A percentile compares a stretch with the other conserved stretches of the same genome.
These are phyloP conservation scores for Oldenlandia corymbosa DNA, from an alignment of 257 asterid genomes.

Conservation along the genomic window DNA sequence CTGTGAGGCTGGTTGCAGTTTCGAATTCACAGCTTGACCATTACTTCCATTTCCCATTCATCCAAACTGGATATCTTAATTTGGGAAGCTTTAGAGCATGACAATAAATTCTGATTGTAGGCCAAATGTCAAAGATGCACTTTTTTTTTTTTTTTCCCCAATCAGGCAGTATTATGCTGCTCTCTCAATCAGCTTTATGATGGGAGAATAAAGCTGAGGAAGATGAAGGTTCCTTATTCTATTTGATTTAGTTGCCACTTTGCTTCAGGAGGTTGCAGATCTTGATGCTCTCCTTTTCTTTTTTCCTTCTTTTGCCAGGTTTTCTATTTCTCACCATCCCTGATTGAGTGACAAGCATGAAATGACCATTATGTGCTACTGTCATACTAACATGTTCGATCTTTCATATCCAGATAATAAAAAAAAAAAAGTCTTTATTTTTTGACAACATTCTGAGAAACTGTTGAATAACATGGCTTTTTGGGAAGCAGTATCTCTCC, in stretches of 20 bases:
- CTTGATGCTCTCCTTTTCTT: conserved; percentile 9
- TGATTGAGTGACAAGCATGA: no score
- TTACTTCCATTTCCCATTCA: not conserved
- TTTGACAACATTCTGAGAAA: no score
- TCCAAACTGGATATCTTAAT: no score
- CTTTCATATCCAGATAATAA: not conserved
- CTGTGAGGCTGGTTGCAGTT: not conserved
- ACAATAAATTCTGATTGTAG: not conserved
- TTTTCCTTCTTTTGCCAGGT: not conserved
- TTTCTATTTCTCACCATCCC: not conserved
- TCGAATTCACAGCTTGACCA: not conserved
- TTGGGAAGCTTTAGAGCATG: no score
- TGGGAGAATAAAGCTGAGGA: conserved; percentile 6
- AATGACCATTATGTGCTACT: no score
- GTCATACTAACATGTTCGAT: not conserved
- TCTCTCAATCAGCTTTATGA: no score
- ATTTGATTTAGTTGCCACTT: conserved; percentile 22
- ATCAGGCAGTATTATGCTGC: no score
- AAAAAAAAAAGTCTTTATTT: no score
- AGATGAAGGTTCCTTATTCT: not conserved
- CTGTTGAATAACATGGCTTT: not conserved
- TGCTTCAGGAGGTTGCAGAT: conserved; percentile 14
- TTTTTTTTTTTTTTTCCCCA: no score
- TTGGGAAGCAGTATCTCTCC: not conserved
- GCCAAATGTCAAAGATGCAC: not conserved